Evolutionary conservation across 768 basidiomycete genomes (phyloP).

Genomic region (Boletus sp.): DNA sequence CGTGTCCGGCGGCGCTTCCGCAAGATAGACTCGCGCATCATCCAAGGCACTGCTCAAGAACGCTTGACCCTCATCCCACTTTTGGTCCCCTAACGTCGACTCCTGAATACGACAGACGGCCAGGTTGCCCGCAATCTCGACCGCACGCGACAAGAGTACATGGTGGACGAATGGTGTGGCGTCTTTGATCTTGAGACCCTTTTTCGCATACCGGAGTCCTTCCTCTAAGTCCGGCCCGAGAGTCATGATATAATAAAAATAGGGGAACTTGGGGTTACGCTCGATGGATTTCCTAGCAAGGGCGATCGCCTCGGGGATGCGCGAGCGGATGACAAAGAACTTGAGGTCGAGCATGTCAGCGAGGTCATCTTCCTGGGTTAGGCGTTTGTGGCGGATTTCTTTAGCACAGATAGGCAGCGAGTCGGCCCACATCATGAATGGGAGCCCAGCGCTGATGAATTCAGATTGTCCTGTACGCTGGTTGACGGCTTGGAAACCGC

Average conservation of each 20-base stretch:
- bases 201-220: constrained; percentile 62
- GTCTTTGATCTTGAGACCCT: constrained; percentile 56
- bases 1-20: constrained; percentile 58
- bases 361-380: constrained; percentile 42
- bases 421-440: constrained; percentile 58
- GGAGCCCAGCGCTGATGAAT: constrained; percentile 46
- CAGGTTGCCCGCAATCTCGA: constrained; percentile 57
- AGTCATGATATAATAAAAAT: constrained; percentile 62
- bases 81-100: constrained; percentile 38
- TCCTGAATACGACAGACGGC: constrained; percentile 49
- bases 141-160: constrained; percentile 57
- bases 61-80: constrained; percentile 59
- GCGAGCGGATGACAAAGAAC: constrained; percentile 46
- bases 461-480: constrained; percentile 41
- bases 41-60: constrained; percentile 58
- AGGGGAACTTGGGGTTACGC: constrained; percentile 57
- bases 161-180: constrained; percentile 54
- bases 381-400: constrained; percentile 47
- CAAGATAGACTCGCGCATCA: constrained; percentile 54
- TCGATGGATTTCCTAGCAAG: constrained; percentile 46
- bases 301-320: constrained; percentile 45
- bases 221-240: constrained; percentile 45
- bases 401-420: constrained; percentile 57
- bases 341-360: constrained; percentile 70
- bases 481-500: constrained; percentile 47